Evolutionary conservation across 441 rosid species (phyloP).

Genomic region (Francoa sonchifolia): DNA sequence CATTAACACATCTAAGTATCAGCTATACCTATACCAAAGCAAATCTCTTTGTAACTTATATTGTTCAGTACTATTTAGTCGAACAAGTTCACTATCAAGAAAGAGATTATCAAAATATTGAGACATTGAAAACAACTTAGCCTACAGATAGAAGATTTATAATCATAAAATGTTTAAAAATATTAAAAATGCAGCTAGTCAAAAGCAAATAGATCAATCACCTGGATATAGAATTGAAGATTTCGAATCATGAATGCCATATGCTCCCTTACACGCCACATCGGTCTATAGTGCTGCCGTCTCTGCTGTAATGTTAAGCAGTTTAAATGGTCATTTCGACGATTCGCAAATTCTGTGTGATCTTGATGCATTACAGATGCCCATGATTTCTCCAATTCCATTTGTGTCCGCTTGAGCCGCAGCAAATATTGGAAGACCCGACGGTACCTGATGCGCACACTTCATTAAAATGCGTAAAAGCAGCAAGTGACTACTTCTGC

Average conservation of each 20-base stretch:
- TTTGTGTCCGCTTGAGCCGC: conserved; percentile 83
- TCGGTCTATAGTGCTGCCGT: conserved; percentile 70
- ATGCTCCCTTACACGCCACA: conserved; percentile 96
- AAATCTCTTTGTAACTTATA: no score
- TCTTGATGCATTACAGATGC: conserved; percentile 97
- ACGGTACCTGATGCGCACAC: conserved; percentile 49
- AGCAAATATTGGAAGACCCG: conserved; percentile 82
- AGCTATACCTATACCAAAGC: no score
- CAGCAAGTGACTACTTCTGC: conserved; percentile 5
- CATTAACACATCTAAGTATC: no score
- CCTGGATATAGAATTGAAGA: conserved; percentile 98
- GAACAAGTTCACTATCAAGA: no score
- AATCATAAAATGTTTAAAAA: no score
- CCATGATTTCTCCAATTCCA: conserved; percentile 99
- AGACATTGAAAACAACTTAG: no score
- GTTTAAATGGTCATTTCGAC: conserved; percentile 35
- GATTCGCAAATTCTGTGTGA: conserved; percentile 69
- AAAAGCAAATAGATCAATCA: conserved; percentile 11
- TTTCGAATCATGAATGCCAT: conserved; percentile 95
- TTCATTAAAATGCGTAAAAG: conserved; percentile 8
- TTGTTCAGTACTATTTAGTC: no score
- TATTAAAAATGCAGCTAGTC: neutral
- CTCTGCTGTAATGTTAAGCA: conserved; percentile 55
- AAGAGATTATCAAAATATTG: no score
- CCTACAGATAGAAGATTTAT: neutral